Conservation (phyloP, 768 basidiomycete genomes). For the Podaxis mareebaensis region DNA sequence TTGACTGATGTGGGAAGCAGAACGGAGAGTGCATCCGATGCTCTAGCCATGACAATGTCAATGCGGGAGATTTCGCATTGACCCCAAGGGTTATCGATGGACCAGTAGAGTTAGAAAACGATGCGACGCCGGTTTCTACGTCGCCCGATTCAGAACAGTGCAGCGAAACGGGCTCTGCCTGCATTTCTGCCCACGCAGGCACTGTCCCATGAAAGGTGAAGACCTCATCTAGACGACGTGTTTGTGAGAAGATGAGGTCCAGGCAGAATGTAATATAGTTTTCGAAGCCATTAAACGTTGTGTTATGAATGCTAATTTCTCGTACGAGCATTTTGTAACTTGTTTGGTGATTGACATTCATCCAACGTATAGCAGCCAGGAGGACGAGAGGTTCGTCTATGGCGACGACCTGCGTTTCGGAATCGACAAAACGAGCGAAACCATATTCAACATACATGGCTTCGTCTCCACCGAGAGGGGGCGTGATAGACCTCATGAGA, state of each 20-base stretch:
- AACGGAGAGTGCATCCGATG: constrained; percentile 33
- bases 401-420: constrained; percentile 36
- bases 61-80: constrained; percentile 35
- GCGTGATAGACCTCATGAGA: constrained; percentile 41
- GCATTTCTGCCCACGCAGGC: constrained; percentile 34
- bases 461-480: constrained; percentile 40
- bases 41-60: constrained; percentile 35
- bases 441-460: constrained; percentile 44
- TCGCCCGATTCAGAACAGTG: constrained; percentile 25
- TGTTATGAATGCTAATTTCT: constrained; percentile 30
- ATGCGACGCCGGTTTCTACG: constrained; percentile 30
- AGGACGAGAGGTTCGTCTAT: constrained; percentile 48
- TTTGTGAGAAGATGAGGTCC: constrained; percentile 36
- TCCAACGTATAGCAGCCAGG: constrained; percentile 43
- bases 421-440: constrained; percentile 43
- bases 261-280: constrained; percentile 45
- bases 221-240: constrained; percentile 32
- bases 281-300: constrained; percentile 40
- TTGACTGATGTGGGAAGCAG: constrained; percentile 40
- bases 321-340: constrained; percentile 40
- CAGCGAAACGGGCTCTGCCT: constrained; percentile 38
- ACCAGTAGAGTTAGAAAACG: constrained; percentile 29
- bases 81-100: constrained; percentile 39
- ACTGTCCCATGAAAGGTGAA: constrained; percentile 33
- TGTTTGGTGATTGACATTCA: constrained; percentile 33